Percentiles rank a stretch among this genome's conserved stretches.
These are phyloP conservation scores for Adansonia rubrostipa DNA, from an alignment of 441 rosid species.

Conservation along the genomic window DNA sequence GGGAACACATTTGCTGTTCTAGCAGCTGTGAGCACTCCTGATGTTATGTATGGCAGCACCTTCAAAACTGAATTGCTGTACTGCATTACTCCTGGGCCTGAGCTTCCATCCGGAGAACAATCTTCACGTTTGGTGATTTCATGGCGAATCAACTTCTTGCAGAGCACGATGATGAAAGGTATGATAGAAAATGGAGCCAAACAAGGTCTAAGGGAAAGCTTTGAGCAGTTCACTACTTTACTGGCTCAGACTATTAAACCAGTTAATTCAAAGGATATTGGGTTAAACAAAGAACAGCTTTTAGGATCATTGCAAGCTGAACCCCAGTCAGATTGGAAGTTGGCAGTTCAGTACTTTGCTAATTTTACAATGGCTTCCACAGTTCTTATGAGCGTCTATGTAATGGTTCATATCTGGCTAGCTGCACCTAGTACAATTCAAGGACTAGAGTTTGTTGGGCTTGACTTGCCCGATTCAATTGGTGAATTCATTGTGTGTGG, in stretches of 20 bases:
- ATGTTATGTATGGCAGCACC: conserved; percentile 82
- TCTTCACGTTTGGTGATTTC: conserved; percentile 79
- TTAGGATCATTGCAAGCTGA: conserved; percentile 84
- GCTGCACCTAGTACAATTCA: conserved; percentile 64
- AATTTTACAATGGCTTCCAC: conserved; percentile 82
- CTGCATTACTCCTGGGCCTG: conserved; percentile 84
- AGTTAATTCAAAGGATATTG: conserved; percentile 83
- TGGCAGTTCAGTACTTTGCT: conserved; percentile 81
- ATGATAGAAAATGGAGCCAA: conserved; percentile 95
- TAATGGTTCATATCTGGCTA: conserved; percentile 71
- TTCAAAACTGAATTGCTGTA: conserved; percentile 77
- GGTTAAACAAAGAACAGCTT: conserved; percentile 80
- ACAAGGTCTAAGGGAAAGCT: conserved; percentile 80
- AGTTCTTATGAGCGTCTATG: conserved; percentile 68
- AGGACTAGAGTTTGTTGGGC: conserved; percentile 94
- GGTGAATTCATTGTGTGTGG: conserved; percentile 90
- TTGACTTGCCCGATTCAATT: conserved; percentile 92
- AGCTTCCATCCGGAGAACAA: conserved; percentile 82
- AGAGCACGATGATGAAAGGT: conserved; percentile 90
- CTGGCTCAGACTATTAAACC: conserved; percentile 69
- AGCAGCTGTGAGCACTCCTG: conserved; percentile 77
- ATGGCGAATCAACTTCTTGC: conserved; percentile 88
- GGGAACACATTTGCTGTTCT: conserved; percentile 71
- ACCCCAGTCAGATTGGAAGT: conserved; percentile 82
- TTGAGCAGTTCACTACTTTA: conserved; percentile 65